Percentiles rank a stretch among this genome's conserved stretches.
Conservation (phyloP, 2,329 filamentous ascomycete species). For the Clonostachys sp. region DNA sequence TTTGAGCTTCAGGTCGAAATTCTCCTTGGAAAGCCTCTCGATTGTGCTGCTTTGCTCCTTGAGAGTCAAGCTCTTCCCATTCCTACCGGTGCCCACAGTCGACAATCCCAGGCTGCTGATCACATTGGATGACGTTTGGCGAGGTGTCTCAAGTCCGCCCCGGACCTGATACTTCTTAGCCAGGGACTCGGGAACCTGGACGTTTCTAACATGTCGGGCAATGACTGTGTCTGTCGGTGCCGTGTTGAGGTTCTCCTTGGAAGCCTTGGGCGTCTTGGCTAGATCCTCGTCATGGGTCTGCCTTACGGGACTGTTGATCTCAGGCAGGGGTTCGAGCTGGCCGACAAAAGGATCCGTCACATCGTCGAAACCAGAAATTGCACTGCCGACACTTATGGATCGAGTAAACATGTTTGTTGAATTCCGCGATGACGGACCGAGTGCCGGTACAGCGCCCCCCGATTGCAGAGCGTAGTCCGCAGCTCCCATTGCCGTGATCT, state of each 20-base stretch:
- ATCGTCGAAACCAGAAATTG: constrained; percentile 66
- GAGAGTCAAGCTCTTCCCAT: constrained; percentile 73
- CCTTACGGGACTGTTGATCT: constrained; percentile 36
- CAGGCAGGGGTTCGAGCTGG: constrained; percentile 44
- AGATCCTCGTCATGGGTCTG: constrained; percentile 31
- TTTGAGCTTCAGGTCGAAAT: constrained; percentile 95
- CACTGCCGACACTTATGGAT: constrained; percentile 83
- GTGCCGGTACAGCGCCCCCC: constrained; percentile 64
- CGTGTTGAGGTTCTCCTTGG: constrained; percentile 43
- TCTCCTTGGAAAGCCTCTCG: constrained; percentile 93
- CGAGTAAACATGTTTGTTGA: constrained; percentile 52
- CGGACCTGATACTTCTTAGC: constrained; percentile 82
- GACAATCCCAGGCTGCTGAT: background rate
- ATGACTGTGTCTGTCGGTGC: constrained; percentile 85
- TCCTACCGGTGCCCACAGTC: constrained; percentile 43
- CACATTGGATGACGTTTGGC: constrained; percentile 31
- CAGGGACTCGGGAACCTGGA: constrained; percentile 85
- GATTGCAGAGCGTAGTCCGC: constrained; percentile 81
- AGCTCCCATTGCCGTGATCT: constrained; percentile 60
- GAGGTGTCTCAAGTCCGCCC: constrained; percentile 57
- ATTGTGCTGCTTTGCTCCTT: constrained; percentile 98
- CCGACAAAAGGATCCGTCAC: constrained; percentile 35
- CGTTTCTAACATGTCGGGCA: constrained; percentile 81
- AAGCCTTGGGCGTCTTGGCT: constrained; percentile 68
- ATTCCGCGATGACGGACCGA: constrained; percentile 39